Evolutionary conservation across 305 asterid species (phyloP).

Genomic region (Fraxinus ornus): DNA sequence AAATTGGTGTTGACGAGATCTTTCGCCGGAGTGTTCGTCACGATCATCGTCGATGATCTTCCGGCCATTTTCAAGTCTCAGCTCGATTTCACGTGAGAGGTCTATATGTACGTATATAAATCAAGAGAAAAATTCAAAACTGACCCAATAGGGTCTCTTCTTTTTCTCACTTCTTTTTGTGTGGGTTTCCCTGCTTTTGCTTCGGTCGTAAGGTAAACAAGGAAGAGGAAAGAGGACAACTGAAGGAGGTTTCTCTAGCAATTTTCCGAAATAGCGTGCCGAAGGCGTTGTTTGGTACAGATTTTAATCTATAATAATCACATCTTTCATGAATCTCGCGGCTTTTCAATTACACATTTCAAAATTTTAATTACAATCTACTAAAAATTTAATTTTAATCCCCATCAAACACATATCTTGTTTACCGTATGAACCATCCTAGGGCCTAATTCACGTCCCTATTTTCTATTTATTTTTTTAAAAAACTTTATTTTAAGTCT

Average conservation of each 20-base stretch:
- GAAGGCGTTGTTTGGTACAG: no score
- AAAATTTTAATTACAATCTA: no score
- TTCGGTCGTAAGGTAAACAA: not conserved
- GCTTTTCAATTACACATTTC: no score
- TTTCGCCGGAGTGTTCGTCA: slow-evolving; percentile 69
- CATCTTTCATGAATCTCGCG: no score
- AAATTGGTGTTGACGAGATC: slow-evolving; percentile 78
- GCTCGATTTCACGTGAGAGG: not conserved
- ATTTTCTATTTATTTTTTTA: no score
- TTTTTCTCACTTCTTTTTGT: not conserved
- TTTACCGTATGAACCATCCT: no score
- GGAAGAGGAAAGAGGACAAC: not conserved
- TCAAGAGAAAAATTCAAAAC: not conserved
- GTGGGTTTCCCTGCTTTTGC: not conserved
- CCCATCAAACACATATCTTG: no score
- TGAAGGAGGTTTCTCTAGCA: not conserved
- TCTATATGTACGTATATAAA: not conserved
- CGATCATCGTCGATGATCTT: slow-evolving; percentile 62
- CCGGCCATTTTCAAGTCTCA: slow-evolving; percentile 47
- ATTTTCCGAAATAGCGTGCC: not conserved
- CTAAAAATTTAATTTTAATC: no score
- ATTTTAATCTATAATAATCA: no score
- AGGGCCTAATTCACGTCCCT: no score
- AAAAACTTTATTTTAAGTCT: no score
- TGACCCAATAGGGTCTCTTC: not conserved